Base-by-base conservation (phyloP, 805 yeast species). In the Nematodospora valgi region DNA sequence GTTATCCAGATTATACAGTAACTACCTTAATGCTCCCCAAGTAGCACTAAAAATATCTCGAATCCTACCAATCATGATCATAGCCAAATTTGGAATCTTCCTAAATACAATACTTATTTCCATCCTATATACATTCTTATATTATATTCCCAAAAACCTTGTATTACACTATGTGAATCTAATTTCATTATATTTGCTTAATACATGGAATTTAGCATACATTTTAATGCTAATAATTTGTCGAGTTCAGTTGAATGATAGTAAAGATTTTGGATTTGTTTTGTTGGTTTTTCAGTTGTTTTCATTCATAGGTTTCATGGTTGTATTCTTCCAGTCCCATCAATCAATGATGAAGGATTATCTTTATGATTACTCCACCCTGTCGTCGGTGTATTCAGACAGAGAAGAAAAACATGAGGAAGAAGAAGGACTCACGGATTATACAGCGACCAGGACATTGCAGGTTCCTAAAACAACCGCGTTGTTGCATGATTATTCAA, bases 371-470 rank as follows among this genome's bases (percentile, higher is more conserved):
- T 20, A 19, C 15, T 21, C 36, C 10, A 18, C 20, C 8, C 29
- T 28, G 19, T 32, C 32, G 5, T 36, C 39, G 5, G 13, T 31
- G 7, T 31, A 31, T 23, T 31, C 35, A 1, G 32, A 37, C 10
- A 10, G 18, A 19, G 2, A n/a, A n/a, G n/a, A n/a, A n/a, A n/a
- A n/a, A n/a, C n/a, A n/a, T n/a, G n/a, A n/a, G n/a, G n/a, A n/a
- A n/a, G n/a, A n/a, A n/a, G n/a, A n/a, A n/a, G n/a, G n/a, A n/a
- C n/a, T n/a, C n/a, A n/a, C n/a, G n/a, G n/a, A n/a, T n/a, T n/a
- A n/a, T n/a, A n/a, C n/a, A n/a, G n/a, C n/a, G n/a, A n/a, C n/a
- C n/a, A n/a, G n/a, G n/a, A n/a, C n/a, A n/a, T n/a, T n/a, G n/a
- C n/a, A n/a, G n/a, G n/a, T n/a, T 15, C 21, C 29, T 16, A 27